Evolutionary conservation across 768 basidiomycete species (phyloP).

Genomic region (Tricholoma matsutake): DNA sequence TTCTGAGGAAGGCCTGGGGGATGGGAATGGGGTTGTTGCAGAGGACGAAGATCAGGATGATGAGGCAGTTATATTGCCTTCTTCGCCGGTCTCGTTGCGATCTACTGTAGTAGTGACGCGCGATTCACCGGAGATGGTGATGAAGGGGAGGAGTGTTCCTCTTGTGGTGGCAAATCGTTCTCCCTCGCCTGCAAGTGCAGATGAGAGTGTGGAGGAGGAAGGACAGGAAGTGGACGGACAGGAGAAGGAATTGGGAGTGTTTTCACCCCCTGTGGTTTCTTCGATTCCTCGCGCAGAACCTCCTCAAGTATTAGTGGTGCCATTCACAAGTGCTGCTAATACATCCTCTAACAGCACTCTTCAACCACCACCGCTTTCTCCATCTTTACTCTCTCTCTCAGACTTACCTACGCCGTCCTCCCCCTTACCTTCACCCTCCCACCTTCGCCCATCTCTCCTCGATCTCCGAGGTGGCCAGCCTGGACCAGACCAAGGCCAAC

Average conservation of each 20-base stretch:
- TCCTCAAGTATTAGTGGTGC: conserved; percentile 4
- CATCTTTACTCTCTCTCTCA: conserved; percentile 9
- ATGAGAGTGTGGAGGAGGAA: conserved; percentile 2
- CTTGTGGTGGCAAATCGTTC: conserved; percentile 24
- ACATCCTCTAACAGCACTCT: background rate
- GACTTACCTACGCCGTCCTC: conserved; percentile 10
- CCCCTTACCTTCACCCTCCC: conserved; percentile 12
- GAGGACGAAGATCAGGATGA: background rate
- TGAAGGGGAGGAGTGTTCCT: conserved; percentile 8
- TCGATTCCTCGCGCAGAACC: background rate
- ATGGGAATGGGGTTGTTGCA: background rate
- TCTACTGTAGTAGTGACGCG: background rate
- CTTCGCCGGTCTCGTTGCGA: background rate
- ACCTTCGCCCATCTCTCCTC: conserved; percentile 28
- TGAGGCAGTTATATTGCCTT: conserved; percentile 16
- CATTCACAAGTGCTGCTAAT: background rate
- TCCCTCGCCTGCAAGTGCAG: conserved; percentile 20
- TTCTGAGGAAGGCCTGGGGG: background rate
- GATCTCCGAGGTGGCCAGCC: conserved; percentile 30
- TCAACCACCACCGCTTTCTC: background rate
- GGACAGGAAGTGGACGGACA: background rate
- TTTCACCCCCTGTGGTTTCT: conserved; percentile 15
- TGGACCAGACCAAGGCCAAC: conserved; percentile 28
- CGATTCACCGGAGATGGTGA: conserved; percentile 10
- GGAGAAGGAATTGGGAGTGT: conserved; percentile 4